These are phyloP conservation scores for Phaeoacremonium minimum DNA, from an alignment of 2,329 filamentous ascomycete species.

Conservation along the genomic window DNA sequence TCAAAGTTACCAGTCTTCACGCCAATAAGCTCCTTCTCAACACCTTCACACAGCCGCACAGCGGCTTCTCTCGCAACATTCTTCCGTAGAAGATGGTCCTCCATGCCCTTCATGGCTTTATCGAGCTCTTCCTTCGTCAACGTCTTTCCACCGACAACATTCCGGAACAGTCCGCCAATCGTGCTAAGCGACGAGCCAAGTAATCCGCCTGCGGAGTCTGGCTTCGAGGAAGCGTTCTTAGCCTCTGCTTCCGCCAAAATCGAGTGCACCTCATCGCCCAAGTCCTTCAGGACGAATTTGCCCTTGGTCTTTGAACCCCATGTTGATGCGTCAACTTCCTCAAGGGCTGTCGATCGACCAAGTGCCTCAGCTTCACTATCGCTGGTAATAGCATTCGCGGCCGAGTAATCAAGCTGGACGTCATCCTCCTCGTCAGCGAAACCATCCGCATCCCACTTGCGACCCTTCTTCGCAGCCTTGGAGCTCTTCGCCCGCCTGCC, in stretches of 20 bases:
- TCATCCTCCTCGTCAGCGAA: slow-evolving; percentile 79
- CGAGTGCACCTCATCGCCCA: slow-evolving; percentile 88
- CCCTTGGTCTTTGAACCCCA: slow-evolving; percentile 90
- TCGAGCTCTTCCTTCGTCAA: slow-evolving; percentile 84
- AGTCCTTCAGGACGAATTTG: slow-evolving; percentile 88
- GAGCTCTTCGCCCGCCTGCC: slow-evolving; percentile 54
- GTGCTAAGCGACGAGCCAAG: slow-evolving; percentile 77
- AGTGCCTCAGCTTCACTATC: slow-evolving; percentile 47
- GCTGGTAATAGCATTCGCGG: slow-evolving; percentile 43
- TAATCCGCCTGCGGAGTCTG: slow-evolving; percentile 57
- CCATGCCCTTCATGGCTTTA: slow-evolving; percentile 92
- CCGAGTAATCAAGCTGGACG: slow-evolving; percentile 86
- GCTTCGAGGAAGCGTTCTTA: slow-evolving; percentile 42
- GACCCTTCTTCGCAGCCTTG: slow-evolving; percentile 71
- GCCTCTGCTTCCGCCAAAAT: slow-evolving; percentile 80
- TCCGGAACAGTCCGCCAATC: slow-evolving; percentile 85
- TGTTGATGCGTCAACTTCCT: slow-evolving; percentile 70
- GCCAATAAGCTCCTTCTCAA: slow-evolving; percentile 84
- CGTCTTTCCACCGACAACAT: slow-evolving; percentile 91
- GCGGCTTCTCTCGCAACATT: slow-evolving; percentile 96
- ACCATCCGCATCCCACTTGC: slow-evolving; percentile 90
- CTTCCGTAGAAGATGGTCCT: slow-evolving; percentile 89
- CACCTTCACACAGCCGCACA: slow-evolving; percentile 82
- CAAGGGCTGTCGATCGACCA: slow-evolving; percentile 56
- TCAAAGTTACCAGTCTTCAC: slow-evolving; percentile 92